Evolutionary conservation across 2,329 filamentous ascomycete genomes (phyloP), one percentile per base, ranked within the genome.

Genomic region (Fusarium penzigii): DNA sequence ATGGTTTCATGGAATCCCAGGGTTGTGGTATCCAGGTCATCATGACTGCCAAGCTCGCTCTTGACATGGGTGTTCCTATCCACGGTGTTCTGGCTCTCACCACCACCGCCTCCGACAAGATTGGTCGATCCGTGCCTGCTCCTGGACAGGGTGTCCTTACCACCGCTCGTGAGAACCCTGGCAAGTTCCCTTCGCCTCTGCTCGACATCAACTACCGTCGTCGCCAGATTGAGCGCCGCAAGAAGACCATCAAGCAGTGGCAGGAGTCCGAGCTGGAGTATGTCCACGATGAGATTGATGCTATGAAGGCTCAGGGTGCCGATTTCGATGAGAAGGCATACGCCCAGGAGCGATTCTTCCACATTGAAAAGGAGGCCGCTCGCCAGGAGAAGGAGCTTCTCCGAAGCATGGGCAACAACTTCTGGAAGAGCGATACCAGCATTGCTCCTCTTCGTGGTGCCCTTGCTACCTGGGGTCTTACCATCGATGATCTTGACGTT

Each of bases 1-100:
- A 92, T 66, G 94, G 94, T 46, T 99, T 99, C 81, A 97, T 99
- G 94, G 94, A 99, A 76, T 96, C 95, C 3, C 94, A 99, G 76
- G 94, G 94, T 69, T 96, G 92, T 67, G 94, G 95, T 88, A 87
- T 99, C 73, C 94, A 99, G 76, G 83, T 99, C 68, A 93, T 99
- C 75, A 99, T 99, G 94, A 96, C 90, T 58, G 94, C 93, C 50
- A 90, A 89, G 78, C 86, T 99, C 60, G 94, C 94, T 41, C 79
- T 99, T 49, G 94, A 99, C 59, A 99, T 99, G 94, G 94, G 94
- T 73, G 91, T 99, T 25, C 94, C 94, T 12, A 97, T 99, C 68
- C 92, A 99, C 68, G 93, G 93, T 81, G 85, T 99, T 58, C 77
- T 99, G 66, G 95, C 90, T 54, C 84, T 97, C 68, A 97, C 93